Percentiles rank a stretch among this genome's conserved stretches.
Evolutionary conservation across 2,329 filamentous ascomycete species (phyloP).

Genomic region (Ambrosiella beaveri): DNA sequence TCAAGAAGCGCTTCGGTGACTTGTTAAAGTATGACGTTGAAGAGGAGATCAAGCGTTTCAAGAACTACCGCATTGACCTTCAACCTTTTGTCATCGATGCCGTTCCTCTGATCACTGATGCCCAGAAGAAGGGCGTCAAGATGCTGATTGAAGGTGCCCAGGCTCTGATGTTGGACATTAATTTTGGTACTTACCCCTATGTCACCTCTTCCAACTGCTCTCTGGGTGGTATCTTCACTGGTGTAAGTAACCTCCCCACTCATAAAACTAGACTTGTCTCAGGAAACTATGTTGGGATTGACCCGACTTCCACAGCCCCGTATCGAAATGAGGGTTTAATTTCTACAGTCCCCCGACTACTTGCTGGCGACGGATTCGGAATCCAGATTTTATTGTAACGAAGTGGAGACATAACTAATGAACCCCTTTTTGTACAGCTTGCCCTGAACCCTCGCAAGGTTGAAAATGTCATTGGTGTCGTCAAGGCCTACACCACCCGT

Average conservation of each 20-base stretch:
- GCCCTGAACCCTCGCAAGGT: constrained; percentile 35
- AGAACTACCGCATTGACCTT: constrained; percentile 39
- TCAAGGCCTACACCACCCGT: constrained; percentile 43
- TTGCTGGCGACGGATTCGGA: not conserved
- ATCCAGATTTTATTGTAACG: not conserved
- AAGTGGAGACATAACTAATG: constrained; percentile 4
- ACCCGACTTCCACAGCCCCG: not conserved
- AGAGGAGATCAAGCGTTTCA: constrained; percentile 47
- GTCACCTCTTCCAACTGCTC: constrained; percentile 18
- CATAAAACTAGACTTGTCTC: not conserved
- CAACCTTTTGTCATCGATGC: constrained; percentile 48
- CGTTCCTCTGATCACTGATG: constrained; percentile 43
- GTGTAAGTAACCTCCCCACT: constrained; percentile 10
- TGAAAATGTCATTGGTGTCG: constrained; percentile 42
- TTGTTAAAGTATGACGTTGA: constrained; percentile 49
- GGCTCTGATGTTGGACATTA: constrained; percentile 48
- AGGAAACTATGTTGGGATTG: not conserved
- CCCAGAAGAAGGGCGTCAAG: constrained; percentile 38
- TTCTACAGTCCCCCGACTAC: not conserved
- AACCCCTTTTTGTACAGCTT: constrained; percentile 11
- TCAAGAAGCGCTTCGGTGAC: constrained; percentile 51
- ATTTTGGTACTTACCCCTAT: constrained; percentile 25
- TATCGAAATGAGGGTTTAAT: too few relatives aligned
- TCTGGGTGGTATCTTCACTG: constrained; percentile 17
- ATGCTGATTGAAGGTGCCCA: constrained; percentile 51